phyloP scores from a whole-genome alignment of 2,329 filamentous ascomycete genomes.

The Cladosporium sp. region DNA sequence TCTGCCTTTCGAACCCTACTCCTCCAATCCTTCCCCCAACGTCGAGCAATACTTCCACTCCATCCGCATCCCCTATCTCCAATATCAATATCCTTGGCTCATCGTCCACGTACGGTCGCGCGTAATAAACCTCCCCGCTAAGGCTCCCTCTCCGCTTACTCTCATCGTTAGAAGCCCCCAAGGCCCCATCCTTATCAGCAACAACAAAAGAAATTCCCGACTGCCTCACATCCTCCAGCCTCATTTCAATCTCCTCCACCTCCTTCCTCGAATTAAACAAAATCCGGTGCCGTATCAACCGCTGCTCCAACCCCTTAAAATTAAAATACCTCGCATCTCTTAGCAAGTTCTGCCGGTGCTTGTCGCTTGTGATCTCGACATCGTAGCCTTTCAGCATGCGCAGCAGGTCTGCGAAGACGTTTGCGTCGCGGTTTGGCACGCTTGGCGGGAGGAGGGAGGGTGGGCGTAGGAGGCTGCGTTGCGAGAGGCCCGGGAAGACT shows the following conservation, averaged over 20 bases:
- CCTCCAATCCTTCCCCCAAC: conserved; percentile 2
- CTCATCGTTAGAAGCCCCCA: no score
- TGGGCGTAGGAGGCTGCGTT: conserved; percentile 76
- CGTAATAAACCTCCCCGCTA: conserved; percentile 69
- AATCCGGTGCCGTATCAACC: conserved; percentile 74
- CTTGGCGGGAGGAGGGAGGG: conserved; percentile 81
- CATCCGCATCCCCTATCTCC: conserved; percentile 72
- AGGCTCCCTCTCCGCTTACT: neutral
- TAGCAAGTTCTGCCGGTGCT: conserved; percentile 74
- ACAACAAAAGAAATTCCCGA: conserved; percentile 70
- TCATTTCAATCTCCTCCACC: conserved; percentile 73
- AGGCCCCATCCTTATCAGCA: conserved; percentile 45
- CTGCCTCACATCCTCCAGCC: conserved; percentile 84
- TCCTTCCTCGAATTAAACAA: conserved; percentile 67
- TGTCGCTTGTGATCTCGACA: conserved; percentile 71
- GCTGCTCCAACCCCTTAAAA: conserved; percentile 87
- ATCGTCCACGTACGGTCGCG: conserved; percentile 82
- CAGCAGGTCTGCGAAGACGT: conserved; percentile 79
- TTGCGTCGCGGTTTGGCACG: conserved; percentile 78
- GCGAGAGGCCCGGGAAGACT: conserved; percentile 81
- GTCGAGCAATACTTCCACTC: conserved; percentile 25
- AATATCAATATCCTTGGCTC: conserved; percentile 71
- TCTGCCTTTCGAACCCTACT: conserved; percentile 65
- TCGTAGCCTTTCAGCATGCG: conserved; percentile 83
- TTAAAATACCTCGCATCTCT: conserved; percentile 91